Evolutionary conservation across 768 basidiomycete genomes (phyloP).

Genomic region (Hypholoma fasciculare): DNA sequence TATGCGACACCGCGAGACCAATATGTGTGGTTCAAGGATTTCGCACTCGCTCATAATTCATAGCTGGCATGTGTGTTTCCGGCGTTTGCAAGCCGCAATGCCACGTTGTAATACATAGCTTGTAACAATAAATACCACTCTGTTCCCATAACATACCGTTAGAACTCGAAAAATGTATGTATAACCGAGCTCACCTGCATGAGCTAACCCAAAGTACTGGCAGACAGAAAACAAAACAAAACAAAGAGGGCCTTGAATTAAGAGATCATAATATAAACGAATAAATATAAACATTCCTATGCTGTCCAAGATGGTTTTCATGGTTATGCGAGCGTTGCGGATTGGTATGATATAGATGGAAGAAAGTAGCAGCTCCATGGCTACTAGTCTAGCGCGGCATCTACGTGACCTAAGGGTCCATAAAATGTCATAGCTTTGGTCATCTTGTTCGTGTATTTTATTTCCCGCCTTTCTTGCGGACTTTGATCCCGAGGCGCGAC

Average conservation of each 20-base stretch:
- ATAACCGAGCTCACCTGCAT: not conserved
- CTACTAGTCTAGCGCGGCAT: not conserved
- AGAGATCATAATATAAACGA: not conserved
- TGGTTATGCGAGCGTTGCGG: not conserved
- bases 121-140: not conserved
- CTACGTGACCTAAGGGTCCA: not conserved
- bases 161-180: not conserved
- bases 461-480: slow-evolving; percentile 14
- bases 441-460: not conserved
- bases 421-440: not conserved
- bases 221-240: not conserved
- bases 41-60: slow-evolving; percentile 34
- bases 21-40: slow-evolving; percentile 69
- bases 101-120: not conserved
- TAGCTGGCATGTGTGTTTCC: slow-evolving; percentile 11
- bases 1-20: slow-evolving; percentile 78
- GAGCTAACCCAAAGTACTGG: not conserved
- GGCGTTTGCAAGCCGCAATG: not conserved
- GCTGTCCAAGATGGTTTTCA: not conserved
- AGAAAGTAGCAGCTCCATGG: not conserved
- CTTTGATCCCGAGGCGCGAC: slow-evolving; percentile 39
- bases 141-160: not conserved
- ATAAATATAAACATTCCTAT: not conserved
- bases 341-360: not conserved
- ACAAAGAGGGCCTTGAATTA: not conserved